Evolutionary conservation across 257 asterid species (phyloP), one percentile per base, ranked within the genome.

Genomic region (Rhazya stricta): DNA sequence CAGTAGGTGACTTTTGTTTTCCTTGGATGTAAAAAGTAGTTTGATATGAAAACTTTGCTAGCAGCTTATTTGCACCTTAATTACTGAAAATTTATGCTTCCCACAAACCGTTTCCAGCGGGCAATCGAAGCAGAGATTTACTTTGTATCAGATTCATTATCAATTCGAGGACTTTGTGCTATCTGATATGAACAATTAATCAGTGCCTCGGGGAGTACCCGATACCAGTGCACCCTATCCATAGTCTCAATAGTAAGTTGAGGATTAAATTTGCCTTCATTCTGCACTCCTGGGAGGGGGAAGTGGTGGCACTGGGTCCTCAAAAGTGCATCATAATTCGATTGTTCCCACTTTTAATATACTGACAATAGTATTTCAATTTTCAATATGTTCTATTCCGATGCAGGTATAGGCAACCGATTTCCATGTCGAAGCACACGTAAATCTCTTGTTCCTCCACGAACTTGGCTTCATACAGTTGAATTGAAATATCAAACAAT

Each of bases 361-460:
- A 25, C 62, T n/a, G 6, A 56, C 10, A 65, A 25, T 65, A 7
- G 9, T 36, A 21, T 7, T 56, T 9, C 15, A n/a, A 7, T 8
- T 57, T n/a, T 23, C 62, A 25, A 25, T 5, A 23, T 76, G 45
- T 39, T 63, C 76, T 37, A 23, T 53, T 50, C 30, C 71, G 48
- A 6, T 83, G 92, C 91, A 94, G 99, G 90, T 84, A 86, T 79
- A 10, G 91, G 89, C 75, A 89, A 77, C 74, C 87, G 79, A 34
- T 82, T 89, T 77, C 89, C 91, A 51, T 89, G 96, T 80, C 91
- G 85, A 45, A 73, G 90, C 72, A 81, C 93, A 34, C 82, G 99
- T 92, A 94, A 89, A 51, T 77, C 77, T 77, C 43, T 66, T 36
- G 50, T 37, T 43, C 43, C 69, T 68, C 30, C 37, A 29, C 43